These are phyloP conservation scores for Plasmodium gallinaceum DNA, from an alignment of 169 alveolate genomes.

Conservation along the genomic window DNA sequence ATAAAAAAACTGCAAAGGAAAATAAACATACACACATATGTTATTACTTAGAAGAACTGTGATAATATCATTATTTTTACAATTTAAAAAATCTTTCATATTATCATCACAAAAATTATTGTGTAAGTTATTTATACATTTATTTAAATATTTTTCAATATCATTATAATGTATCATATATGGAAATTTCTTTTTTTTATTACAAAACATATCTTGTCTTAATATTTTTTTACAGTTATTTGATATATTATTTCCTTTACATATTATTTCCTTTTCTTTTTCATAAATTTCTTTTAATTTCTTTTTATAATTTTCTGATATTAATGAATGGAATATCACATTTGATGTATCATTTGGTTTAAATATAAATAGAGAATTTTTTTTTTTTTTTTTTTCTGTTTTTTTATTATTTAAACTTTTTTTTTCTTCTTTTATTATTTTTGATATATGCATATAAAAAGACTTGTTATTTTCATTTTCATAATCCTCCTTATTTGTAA, in stretches of 20 bases:
- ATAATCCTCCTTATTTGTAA: slow-evolving; percentile 38
- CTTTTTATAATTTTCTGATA: slow-evolving; percentile 19
- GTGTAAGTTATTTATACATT: slow-evolving; percentile 9
- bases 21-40: slow-evolving; percentile 41
- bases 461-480: slow-evolving; percentile 29
- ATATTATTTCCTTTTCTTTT: slow-evolving; percentile 4
- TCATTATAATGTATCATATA: neutral
- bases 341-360: slow-evolving; percentile 46
- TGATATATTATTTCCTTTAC: neutral
- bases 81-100: slow-evolving; percentile 25
- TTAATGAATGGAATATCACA: slow-evolving; percentile 35
- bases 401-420: neutral
- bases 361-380: slow-evolving; percentile 8
- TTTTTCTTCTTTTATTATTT: slow-evolving; percentile 8
- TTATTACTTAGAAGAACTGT: slow-evolving; percentile 18
- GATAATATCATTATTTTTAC: slow-evolving; percentile 38
- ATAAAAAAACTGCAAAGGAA: slow-evolving; percentile 72
- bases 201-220: neutral
- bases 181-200: neutral
- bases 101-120: neutral
- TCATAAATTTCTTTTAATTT: slow-evolving; percentile 20
- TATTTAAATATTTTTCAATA: slow-evolving; percentile 35
- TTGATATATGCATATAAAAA: slow-evolving; percentile 40
- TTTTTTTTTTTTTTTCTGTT: neutral
- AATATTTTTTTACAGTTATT: neutral